Evolutionary conservation across 495 filamentous ascomycete species (phyloP), one percentile per base, ranked within the genome.

Genomic region (Daldinia childiae): DNA sequence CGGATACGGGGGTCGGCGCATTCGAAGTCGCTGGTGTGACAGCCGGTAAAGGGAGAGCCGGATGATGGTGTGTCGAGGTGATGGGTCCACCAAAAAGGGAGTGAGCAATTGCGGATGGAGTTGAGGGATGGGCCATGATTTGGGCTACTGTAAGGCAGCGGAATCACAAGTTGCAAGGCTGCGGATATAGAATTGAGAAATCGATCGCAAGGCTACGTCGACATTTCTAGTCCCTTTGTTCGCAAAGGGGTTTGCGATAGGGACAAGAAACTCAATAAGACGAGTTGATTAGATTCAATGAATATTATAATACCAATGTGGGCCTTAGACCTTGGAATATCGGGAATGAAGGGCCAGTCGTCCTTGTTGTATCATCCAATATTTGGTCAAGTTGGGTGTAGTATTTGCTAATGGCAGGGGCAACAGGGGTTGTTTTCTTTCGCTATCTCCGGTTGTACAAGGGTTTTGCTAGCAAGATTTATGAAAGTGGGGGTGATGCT

Each of bases 1-100:
- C 78, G 21, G 83, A 79, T 48, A 81, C 84, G n/a, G 87, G 83
- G 15, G 80, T 83, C 54, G 77, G 78, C 14, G 72, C 76, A 58
- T 70, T 68, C 19, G 76, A 72, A 17, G 43, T 68, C 12, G 74
- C 76, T 4, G 74, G 58, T 32, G 73, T 76, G 21, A 56, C 36
- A 52, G 76, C 62, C 14, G 73, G 59, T 14, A 74, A 48, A 52
- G 77, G 51, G 14, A 72, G 69, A 79, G 71, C 26, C 65, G 70
- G 51, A 17, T 69, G 36, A 65, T 39, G 45, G 41, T 58, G 19
- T 39, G 63, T 65, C 7, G 57, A 66, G 66, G 62, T 61, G 62
- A 45, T 39, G 21, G 72, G 72, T 34, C 76, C 76, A 65, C 76
- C 76, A 50, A 77, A 77, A 39, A 77, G 68, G 24, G 76, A 78